Evolutionary conservation across 2,329 filamentous ascomycete genomes (phyloP).

Genomic region (Hypomyces rosellus): DNA sequence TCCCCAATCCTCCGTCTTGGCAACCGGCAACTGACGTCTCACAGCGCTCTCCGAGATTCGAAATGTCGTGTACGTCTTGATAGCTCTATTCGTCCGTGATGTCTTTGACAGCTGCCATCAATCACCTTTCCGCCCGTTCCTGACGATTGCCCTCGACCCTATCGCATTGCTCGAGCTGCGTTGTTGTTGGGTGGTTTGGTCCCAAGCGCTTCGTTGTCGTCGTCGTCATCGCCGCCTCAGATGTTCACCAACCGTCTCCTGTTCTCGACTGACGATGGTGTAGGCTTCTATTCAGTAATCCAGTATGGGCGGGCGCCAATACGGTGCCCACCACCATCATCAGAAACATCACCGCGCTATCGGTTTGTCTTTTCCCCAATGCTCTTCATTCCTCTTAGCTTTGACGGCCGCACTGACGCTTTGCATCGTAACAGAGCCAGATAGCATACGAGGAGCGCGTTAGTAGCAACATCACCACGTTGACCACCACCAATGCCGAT

Average conservation of each 20-base stretch:
- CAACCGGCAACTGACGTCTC: slow-evolving; percentile 29
- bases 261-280: slow-evolving; percentile 3
- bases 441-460: slow-evolving; percentile 49
- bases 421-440: slow-evolving; percentile 27
- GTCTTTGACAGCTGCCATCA: neutral
- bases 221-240: too few relatives aligned
- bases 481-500: slow-evolving; percentile 62
- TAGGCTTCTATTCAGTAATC: slow-evolving; percentile 56
- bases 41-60: slow-evolving; percentile 43
- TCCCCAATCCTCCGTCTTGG: slow-evolving; percentile 11
- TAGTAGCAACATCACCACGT: slow-evolving; percentile 61
- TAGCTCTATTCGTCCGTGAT: slow-evolving; percentile 10
- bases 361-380: slow-evolving; percentile 35
- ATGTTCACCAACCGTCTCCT: neutral
- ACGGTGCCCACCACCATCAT: slow-evolving; percentile 48
- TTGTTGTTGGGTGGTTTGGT: too few relatives aligned
- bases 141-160: too few relatives aligned
- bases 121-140: neutral
- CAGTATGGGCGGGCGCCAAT: slow-evolving; percentile 44
- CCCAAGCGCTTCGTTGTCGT: too few relatives aligned
- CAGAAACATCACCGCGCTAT: slow-evolving; percentile 50
- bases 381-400: neutral
- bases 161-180: too few relatives aligned
- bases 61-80: slow-evolving; percentile 40
- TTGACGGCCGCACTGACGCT: slow-evolving; percentile 12